Evolutionary conservation across 768 basidiomycete species (phyloP), one percentile per base, ranked within the genome.

Genomic region (Boletellus ananas): DNA sequence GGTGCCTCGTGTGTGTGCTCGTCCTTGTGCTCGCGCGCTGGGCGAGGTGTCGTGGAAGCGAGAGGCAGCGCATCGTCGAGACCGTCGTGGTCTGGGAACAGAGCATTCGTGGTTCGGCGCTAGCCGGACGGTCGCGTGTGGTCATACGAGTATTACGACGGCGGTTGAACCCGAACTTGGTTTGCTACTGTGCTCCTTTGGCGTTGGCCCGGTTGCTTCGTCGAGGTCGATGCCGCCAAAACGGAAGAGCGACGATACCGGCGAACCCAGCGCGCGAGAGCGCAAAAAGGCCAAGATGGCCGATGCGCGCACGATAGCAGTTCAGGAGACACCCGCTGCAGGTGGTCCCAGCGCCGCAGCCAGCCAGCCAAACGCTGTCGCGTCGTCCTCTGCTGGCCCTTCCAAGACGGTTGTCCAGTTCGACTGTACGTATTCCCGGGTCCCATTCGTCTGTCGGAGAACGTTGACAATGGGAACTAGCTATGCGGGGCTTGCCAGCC

Each of bases 261-360:
- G 58, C 1, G 72, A 69, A 43, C 47, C 63, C 12, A 63, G 58
- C 11, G 67, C 71, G 2, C 67, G 81, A 41, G 80, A 84, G 50
- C 80, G 76, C 63, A 91, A 92, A 72, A 90, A 85, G 64, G 70
- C 76, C 41, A 89, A 83, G 63, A 70, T 87, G 14, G 70, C 72
- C 14, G 71, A 68, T 44, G 85, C 87, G 10, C 79, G 88, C 11
- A 80, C 79, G 4, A 90, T 91, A 50, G 71, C 78, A 4, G 79
- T 89, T 1, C 86, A 91, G 59, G 48, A 71, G 31, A 43, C 49
- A 29, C 34, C 58, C 0, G 8, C 58, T 14, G 39, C 41, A 0
- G 53, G 54, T 41, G 51, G 56, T 14, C 49, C 50, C 20, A 49
- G 50, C 16, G 35, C 35, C 25, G 29, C 29, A 40, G 43, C 41